These are phyloP conservation scores for Verticillium albo-atrum DNA, from an alignment of 2,329 filamentous ascomycete genomes.

Conservation along the genomic window DNA sequence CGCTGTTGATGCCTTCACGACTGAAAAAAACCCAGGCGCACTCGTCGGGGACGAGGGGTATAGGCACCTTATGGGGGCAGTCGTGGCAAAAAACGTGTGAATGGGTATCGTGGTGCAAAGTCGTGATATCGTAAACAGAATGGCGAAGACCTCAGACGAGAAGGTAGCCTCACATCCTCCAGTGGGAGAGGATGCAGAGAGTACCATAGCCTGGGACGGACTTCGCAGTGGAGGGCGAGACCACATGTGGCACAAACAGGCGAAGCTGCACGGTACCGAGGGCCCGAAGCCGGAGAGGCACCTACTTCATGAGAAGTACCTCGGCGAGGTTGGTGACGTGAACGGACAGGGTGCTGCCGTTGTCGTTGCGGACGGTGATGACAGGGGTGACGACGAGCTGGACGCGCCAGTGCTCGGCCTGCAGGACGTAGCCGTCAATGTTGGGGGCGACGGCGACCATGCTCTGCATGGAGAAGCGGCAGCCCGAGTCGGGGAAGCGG, in stretches of 20 bases:
- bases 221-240: too few relatives aligned
- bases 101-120: not conserved
- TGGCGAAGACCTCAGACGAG: not conserved
- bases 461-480: slow-evolving; percentile 42
- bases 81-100: not conserved
- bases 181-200: too few relatives aligned
- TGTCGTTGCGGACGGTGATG: slow-evolving; percentile 50
- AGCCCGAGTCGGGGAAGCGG: slow-evolving; percentile 44
- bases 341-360: slow-evolving; percentile 36
- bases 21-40: not conserved
- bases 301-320: slow-evolving; percentile 44
- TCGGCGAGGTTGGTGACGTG: slow-evolving; percentile 41
- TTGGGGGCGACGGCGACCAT: slow-evolving; percentile 43
- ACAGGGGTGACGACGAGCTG: slow-evolving; percentile 50
- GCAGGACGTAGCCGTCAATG: slow-evolving; percentile 36
- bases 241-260: too few relatives aligned
- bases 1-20: not conserved
- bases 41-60: not conserved
- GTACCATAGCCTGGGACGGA: too few relatives aligned
- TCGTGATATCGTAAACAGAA: not conserved
- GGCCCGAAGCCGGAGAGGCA: too few relatives aligned
- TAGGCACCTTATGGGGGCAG: not conserved
- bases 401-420: slow-evolving; percentile 47
- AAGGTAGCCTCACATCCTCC: too few relatives aligned
- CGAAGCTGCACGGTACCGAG: too few relatives aligned